phyloP scores from a whole-genome alignment of 1,284 basidiomycete species.

The Trametes hirsuta region DNA sequence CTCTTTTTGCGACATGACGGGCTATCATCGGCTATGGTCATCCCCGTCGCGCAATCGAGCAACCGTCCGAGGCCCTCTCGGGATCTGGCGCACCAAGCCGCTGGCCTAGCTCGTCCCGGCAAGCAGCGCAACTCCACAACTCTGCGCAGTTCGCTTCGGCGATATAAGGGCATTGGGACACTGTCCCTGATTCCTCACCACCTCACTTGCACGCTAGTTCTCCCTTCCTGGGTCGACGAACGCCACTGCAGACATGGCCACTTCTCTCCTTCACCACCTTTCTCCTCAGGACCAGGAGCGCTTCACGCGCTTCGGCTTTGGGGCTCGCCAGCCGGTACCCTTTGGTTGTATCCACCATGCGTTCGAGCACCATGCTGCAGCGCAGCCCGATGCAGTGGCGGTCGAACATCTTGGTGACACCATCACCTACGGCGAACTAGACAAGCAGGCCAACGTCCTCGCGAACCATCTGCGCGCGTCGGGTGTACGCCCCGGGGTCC shows the following conservation, averaged over 20 bases:
- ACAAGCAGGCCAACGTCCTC: slow-evolving; percentile 51
- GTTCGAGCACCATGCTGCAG: slow-evolving; percentile 50
- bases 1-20: slow-evolving; percentile 13
- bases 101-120: background rate
- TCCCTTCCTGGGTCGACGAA: slow-evolving; percentile 5
- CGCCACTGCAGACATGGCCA: slow-evolving; percentile 15
- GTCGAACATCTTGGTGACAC: slow-evolving; percentile 51
- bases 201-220: slow-evolving; percentile 11
- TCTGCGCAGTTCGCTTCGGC: slow-evolving; percentile 6
- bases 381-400: slow-evolving; percentile 47
- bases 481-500: slow-evolving; percentile 51
- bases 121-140: slow-evolving; percentile 15
- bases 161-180: slow-evolving; percentile 10
- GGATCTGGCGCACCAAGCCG: background rate
- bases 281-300: slow-evolving; percentile 44
- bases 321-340: slow-evolving; percentile 39
- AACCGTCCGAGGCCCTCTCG: background rate
- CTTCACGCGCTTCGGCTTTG: slow-evolving; percentile 52
- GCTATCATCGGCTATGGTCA: slow-evolving; percentile 19
- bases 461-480: slow-evolving; percentile 46
- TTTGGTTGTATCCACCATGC: slow-evolving; percentile 59
- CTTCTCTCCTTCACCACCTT: slow-evolving; percentile 29
- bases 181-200: background rate
- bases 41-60: slow-evolving; percentile 2
- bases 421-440: slow-evolving; percentile 55